Base-by-base conservation (phyloP, 345 rosid genomes). In the Gossypium australe region DNA sequence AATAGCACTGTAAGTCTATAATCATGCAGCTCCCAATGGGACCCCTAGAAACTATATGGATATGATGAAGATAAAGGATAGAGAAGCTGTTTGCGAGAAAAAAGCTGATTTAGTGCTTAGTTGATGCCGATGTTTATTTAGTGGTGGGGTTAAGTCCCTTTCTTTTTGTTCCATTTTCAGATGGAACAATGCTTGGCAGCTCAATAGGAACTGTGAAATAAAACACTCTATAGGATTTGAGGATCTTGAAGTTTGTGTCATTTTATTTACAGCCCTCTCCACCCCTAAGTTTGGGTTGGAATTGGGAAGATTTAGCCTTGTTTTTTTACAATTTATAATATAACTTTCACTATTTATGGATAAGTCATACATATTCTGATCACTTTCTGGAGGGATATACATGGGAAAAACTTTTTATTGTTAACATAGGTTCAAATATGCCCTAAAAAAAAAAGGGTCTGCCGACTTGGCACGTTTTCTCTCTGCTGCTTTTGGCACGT, bases 91-190 rank as follows among this genome's bases (percentile, higher is more conserved):
- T 16, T 2, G 67, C 9, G 8, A n/a, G 53, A 45, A 64, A 60
- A 67, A 17, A 20, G 61, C 7, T 67, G 18, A 9, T 56, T 56
- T 34, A 34, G 7, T 47, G 29, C n/a, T 53, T 67, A 13, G 41
- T 20, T 52, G 44, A 27, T 17, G 25, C 41, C 67, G 51, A 38
- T 38, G 20, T 60, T 60, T 25, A 56, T 45, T 41, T 74, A 60
- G 67, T 18, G 78, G 69, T 82, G 74, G 81, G 79, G 72, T 71
- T 74, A 11, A 34, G 47, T 67, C 52, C 29, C 41, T n/a, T 48
- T 59, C 9, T 44, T 48, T 20, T 72, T 24, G 68, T 76, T 67
- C 63, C 72, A 5, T 56, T 57, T 78, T 64, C 45, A 69, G 38
- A 24, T 22, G 20, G 41, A 71, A 65, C 61, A 44, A 49, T 47